Percentiles rank a stretch among this genome's conserved stretches.
phyloP scores from a whole-genome alignment of 352 stramenopile genomes.

The Phytopythium vexans region DNA sequence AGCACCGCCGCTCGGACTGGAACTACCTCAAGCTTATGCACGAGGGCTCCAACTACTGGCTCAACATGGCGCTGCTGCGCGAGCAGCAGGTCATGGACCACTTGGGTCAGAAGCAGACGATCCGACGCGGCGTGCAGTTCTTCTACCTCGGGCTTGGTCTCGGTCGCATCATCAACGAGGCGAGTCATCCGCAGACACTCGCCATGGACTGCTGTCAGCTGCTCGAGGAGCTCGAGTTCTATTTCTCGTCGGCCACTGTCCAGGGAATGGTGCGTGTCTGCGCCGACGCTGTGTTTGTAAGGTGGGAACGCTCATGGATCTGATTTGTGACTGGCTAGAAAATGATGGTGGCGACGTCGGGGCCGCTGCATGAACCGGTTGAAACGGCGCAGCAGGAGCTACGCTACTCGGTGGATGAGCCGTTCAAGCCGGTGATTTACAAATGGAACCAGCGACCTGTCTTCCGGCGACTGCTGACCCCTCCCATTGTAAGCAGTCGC shows the following conservation, averaged over 20 bases:
- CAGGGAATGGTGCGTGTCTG: constrained; percentile 64
- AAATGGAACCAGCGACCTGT: constrained; percentile 85
- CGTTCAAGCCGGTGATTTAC: constrained; percentile 63
- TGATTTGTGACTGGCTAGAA: constrained; percentile 35
- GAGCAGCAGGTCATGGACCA: constrained; percentile 68
- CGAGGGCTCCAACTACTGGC: constrained; percentile 73
- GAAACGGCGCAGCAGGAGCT: constrained; percentile 28
- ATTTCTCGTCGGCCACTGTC: constrained; percentile 68
- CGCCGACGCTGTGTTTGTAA: not conserved
- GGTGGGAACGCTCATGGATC: not conserved
- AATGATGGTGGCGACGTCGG: constrained; percentile 80
- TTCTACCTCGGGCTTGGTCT: constrained; percentile 80
- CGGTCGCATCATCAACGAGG: constrained; percentile 54
- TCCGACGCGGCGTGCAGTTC: constrained; percentile 64
- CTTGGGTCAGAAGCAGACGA: constrained; percentile 52
- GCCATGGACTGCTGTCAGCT: constrained; percentile 75
- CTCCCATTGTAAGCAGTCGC: constrained; percentile 50
- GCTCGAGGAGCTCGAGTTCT: constrained; percentile 85
- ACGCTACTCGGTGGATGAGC: constrained; percentile 43
- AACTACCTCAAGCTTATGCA: constrained; percentile 83
- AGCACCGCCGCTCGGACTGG: constrained; percentile 70
- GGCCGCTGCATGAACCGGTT: constrained; percentile 54
- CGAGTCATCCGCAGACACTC: constrained; percentile 48
- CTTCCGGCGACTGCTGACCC: constrained; percentile 67
- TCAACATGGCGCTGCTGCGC: constrained; percentile 70